phyloP scores from a whole-genome alignment of 805 yeast species.

The Candida tammaniensis region DNA sequence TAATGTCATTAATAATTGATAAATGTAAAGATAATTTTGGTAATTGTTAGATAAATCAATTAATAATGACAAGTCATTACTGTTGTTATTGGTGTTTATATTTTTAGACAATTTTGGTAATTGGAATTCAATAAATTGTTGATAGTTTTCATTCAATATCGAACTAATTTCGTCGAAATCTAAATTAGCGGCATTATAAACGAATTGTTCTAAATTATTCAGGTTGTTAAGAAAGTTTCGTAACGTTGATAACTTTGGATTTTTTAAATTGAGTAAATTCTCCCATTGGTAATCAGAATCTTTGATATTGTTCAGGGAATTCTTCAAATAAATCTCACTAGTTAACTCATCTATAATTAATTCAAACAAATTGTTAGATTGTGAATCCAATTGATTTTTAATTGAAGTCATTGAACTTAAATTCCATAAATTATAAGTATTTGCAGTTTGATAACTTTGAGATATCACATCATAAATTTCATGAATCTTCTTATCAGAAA shows the following conservation, averaged over 20 bases:
- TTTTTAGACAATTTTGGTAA: slow-evolving; percentile 23
- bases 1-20: slow-evolving; percentile 53
- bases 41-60: slow-evolving; percentile 19
- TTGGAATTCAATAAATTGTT: slow-evolving; percentile 25
- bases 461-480: slow-evolving; percentile 59
- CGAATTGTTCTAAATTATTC: slow-evolving; percentile 50
- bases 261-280: slow-evolving; percentile 13
- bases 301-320: not conserved
- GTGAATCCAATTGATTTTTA: slow-evolving; percentile 51
- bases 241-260: slow-evolving; percentile 37
- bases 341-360: slow-evolving; percentile 75
- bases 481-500: slow-evolving; percentile 68
- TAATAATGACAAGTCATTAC: slow-evolving; percentile 18
- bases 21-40: slow-evolving; percentile 38
- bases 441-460: slow-evolving; percentile 43
- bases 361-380: slow-evolving; percentile 61
- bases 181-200: slow-evolving; percentile 54
- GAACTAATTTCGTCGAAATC: slow-evolving; percentile 52
- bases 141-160: slow-evolving; percentile 28
- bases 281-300: slow-evolving; percentile 19
- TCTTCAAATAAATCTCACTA: slow-evolving; percentile 52
- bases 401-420: slow-evolving; percentile 52
- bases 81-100: slow-evolving; percentile 1
- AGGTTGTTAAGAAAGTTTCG: slow-evolving; percentile 30
- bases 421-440: slow-evolving; percentile 53